Percentiles rank a stretch among this genome's conserved stretches.
Evolutionary conservation across 768 basidiomycete species (phyloP).

Genomic region (Boletus bicolor): DNA sequence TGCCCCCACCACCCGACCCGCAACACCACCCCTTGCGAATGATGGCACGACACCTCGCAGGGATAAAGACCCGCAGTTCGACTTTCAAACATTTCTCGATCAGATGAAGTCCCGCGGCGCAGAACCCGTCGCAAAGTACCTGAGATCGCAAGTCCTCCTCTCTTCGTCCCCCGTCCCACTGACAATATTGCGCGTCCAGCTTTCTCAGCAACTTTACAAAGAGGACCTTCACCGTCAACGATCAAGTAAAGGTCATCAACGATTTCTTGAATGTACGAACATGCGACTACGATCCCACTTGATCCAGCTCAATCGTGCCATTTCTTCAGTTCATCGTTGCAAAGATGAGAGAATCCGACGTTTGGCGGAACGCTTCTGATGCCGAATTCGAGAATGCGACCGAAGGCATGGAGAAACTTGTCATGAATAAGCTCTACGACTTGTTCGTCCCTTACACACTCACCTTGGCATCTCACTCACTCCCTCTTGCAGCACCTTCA

Average conservation of each 20-base stretch:
- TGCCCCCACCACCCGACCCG: constrained; percentile 22
- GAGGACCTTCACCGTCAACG: constrained; percentile 84
- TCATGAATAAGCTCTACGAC: constrained; percentile 97
- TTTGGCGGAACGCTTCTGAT: constrained; percentile 77
- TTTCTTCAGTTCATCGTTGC: constrained; percentile 74
- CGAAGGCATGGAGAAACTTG: constrained; percentile 99
- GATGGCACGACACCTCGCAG: constrained; percentile 23
- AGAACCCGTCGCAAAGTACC: constrained; percentile 91
- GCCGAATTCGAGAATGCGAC: constrained; percentile 93
- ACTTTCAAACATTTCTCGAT: constrained; percentile 93
- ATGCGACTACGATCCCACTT: not conserved
- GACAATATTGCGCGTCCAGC: constrained; percentile 38
- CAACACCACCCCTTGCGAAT: constrained; percentile 20
- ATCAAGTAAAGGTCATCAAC: constrained; percentile 93
- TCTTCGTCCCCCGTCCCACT: not conserved
- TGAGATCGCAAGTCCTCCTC: constrained; percentile 74
- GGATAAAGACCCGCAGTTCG: constrained; percentile 58
- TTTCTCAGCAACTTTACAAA: constrained; percentile 94
- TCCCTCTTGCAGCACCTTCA: constrained; percentile 70
- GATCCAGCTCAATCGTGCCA: constrained; percentile 12
- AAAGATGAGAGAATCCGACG: constrained; percentile 81
- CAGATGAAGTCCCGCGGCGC: constrained; percentile 88
- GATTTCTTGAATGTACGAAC: constrained; percentile 77
- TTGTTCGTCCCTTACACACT: constrained; percentile 57
- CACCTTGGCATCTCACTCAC: constrained; percentile 4